Base-by-base conservation (phyloP, 306 rosid species). In the Trichosanthes cucumerina region DNA sequence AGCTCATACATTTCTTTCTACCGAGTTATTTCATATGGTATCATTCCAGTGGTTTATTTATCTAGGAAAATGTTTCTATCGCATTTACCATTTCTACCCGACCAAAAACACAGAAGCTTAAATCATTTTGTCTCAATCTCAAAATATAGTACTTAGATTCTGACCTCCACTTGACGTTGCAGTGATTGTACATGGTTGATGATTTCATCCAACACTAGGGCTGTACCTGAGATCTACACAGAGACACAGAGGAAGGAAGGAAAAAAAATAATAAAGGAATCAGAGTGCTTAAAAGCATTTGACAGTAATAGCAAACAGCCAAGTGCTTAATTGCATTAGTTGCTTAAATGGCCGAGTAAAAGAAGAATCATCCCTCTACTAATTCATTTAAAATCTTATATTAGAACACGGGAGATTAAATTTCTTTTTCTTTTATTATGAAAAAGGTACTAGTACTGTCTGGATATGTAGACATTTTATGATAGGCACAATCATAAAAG, bases 121-220 rank as follows among this genome's bases (percentile, higher is more conserved):
- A 73, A 52, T 23, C 16, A 47, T 18, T 47, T 49, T 8, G 13
- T 28, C 77, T 73, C 38, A 13, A 19, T 73, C 59, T 7, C 38
- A 15, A 47, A n/a, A 19, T 68, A 19, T 11, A 41, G 52, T 11
- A 68, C 1, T 38, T 68, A 38, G 75, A 84, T 68, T 81, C 94
- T 86, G 77, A 94, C 98, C 98, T 94, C 98, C 82, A 94, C 98
- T 92, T 94, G 94, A 58, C 76, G 88, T 84, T 94, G 98, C 34
- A 94, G 87, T 69, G 92, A 94, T 65, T 94, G 98, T 43, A 94
- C 98, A 39, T 94, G 98, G 85, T 87, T 92, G 92, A 94, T 94
- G 83, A 90, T 94, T 86, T 94, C 94, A 83, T 94, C 98, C 83
- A 94, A 88, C 82, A 94, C 98, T 83, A 88, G 79, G 46, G 98